Conservation (phyloP, 805 yeast species). For the Candida orba region DNA sequence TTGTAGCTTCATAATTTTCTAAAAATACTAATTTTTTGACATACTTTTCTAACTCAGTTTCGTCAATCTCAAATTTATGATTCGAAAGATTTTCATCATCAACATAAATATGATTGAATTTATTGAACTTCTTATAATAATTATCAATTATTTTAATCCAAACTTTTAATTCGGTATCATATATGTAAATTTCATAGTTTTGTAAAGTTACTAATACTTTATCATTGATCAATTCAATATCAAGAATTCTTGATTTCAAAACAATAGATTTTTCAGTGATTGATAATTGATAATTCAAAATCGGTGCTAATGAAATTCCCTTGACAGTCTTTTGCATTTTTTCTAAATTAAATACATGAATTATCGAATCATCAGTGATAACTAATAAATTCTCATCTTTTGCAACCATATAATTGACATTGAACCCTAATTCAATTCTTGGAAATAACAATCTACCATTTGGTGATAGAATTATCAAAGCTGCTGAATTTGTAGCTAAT, state of each 20-base stretch:
- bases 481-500: constrained; percentile 52
- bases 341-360: constrained; percentile 44
- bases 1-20: constrained; percentile 13
- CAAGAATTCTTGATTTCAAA: constrained; percentile 18
- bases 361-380: constrained; percentile 42
- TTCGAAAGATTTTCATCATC: constrained; percentile 1
- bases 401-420: constrained; percentile 33
- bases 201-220: constrained; percentile 38
- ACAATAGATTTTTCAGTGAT: constrained; percentile 18
- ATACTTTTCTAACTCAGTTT: constrained; percentile 4
- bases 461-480: constrained; percentile 38
- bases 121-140: constrained; percentile 10
- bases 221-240: constrained; percentile 29
- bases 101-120: constrained; percentile 15
- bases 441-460: constrained; percentile 42
- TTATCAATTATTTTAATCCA: constrained; percentile 45
- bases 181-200: constrained; percentile 34
- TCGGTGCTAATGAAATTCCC: constrained; percentile 46
- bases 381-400: constrained; percentile 30
- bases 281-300: constrained; percentile 33
- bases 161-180: constrained; percentile 31
- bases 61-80: constrained; percentile 1
- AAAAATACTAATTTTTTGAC: constrained; percentile 12
- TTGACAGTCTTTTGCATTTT: constrained; percentile 28
- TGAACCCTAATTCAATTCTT: constrained; percentile 44